Evolutionary conservation across 2,329 filamentous ascomycete species (phyloP), one percentile per base, ranked within the genome.

Genomic region (Xenoacremonium recifei): DNA sequence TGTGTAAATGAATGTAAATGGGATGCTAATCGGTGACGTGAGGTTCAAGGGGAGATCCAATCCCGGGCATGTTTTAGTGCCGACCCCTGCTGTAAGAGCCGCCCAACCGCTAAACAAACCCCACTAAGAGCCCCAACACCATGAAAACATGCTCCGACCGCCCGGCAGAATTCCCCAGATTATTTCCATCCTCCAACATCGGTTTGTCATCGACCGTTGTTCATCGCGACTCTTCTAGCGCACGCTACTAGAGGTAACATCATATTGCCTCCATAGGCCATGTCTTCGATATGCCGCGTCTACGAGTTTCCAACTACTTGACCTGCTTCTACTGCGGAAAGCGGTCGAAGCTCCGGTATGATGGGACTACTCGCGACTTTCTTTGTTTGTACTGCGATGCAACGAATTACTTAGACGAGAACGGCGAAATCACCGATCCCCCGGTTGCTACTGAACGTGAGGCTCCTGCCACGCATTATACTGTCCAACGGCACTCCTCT

Each of bases 361-460:
- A 81, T 54, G 77, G 79, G 21, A 60, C 62, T 39, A 72, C 80
- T 42, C 76, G 73, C 61, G 76, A 82, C 57, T 96, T 91, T 67
- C 72, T 82, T 34, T 96, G 90, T 66, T 68, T 77, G 16, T 72
- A 78, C 47, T 99, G 93, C 72, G 87, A 93, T 57, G 87, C 91
- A 15, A 82, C 85, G 45, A 99, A 97, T 66, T 87, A 89, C 69
- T 73, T 96, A 21, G 93, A 99, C 62, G 77, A 92, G 87, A 81
- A 89, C 62, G 92, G 92, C 58, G 83, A 95, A 37, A 93, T 97
- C 51, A 86, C 88, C 42, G 92, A 99, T 64, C 89, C 91, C 19
- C 90, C 89, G 3, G 73, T 83, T 18, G 68, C 76, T 16, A 79
- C 79, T 44, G 44, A 69, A 55, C 50, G 65, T 47, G 63, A 70